These are phyloP conservation scores for Mucor velutinosus DNA, from an alignment of 371 early-diverging fungal species.

Conservation along the genomic window DNA sequence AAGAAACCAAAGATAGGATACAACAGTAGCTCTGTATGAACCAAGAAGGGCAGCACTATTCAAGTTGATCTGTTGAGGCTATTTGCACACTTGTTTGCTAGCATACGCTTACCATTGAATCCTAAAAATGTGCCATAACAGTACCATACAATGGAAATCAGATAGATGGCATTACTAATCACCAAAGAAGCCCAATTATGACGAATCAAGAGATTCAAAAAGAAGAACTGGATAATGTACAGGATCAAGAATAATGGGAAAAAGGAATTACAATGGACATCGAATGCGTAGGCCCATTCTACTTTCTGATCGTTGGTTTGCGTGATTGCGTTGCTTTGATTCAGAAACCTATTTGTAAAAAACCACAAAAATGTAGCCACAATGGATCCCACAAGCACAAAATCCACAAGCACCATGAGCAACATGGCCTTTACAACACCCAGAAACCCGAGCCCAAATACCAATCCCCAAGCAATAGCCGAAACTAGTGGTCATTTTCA, in stretches of 20 bases:
- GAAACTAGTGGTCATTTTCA: constrained; percentile 48
- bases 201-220: constrained; percentile 72
- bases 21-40: constrained; percentile 81
- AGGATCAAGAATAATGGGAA: constrained; percentile 80
- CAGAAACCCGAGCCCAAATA: constrained; percentile 64
- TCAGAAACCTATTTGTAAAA: constrained; percentile 74
- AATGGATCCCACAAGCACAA: constrained; percentile 69
- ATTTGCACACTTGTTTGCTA: background rate
- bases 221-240: constrained; percentile 87
- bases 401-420: constrained; percentile 81
- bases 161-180: constrained; percentile 82
- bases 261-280: constrained; percentile 92
- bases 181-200: constrained; percentile 73
- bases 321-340: constrained; percentile 61
- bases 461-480: constrained; percentile 78
- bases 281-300: constrained; percentile 93
- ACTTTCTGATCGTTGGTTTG: constrained; percentile 84
- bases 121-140: constrained; percentile 86
- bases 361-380: constrained; percentile 75
- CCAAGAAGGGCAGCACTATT: constrained; percentile 84
- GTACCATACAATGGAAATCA: constrained; percentile 76
- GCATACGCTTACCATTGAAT: constrained; percentile 66
- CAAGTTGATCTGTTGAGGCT: background rate
- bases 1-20: constrained; percentile 62
- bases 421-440: constrained; percentile 71